Evolutionary conservation across 495 filamentous ascomycete species (phyloP).

Genomic region (Cercophora samala): DNA sequence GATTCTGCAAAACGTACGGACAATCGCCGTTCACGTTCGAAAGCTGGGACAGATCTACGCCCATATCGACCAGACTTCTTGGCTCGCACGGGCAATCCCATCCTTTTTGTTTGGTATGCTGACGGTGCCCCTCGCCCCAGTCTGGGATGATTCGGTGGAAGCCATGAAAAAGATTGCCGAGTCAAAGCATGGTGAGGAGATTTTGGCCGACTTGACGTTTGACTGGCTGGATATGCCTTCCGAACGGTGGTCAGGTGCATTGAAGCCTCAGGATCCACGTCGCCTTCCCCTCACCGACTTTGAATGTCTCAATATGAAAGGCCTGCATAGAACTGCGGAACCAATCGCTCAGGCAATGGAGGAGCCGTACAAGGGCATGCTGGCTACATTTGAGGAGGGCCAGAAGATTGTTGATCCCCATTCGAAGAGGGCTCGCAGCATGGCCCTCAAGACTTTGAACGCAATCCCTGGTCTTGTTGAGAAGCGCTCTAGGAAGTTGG

Average conservation of each 20-base stretch:
- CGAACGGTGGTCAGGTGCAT: conserved; percentile 41
- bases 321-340: conserved; percentile 48
- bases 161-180: conserved; percentile 73
- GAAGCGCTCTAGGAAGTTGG: conserved; percentile 74
- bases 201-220: conserved; percentile 70
- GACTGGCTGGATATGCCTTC: conserved; percentile 69
- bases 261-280: conserved; percentile 25
- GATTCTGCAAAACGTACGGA: conserved; percentile 67
- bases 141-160: conserved; percentile 79
- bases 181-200: conserved; percentile 64
- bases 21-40: conserved; percentile 78
- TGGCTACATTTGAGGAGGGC: conserved; percentile 46
- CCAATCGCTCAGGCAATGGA: conserved; percentile 38
- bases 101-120: conserved; percentile 86
- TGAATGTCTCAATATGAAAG: conserved; percentile 72
- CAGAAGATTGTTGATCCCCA: conserved; percentile 42
- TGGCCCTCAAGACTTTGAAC: conserved; percentile 76
- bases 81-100: conserved; percentile 69
- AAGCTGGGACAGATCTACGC: conserved; percentile 64
- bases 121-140: conserved; percentile 72
- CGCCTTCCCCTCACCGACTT: conserved; percentile 57
- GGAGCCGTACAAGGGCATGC: conserved; percentile 47
- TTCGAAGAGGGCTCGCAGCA: conserved; percentile 55
- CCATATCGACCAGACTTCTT: conserved; percentile 52
- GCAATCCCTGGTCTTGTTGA: conserved; percentile 74